phyloP scores from a whole-genome alignment of 371 early-diverging fungal genomes.

The Circinella umbellata region DNA sequence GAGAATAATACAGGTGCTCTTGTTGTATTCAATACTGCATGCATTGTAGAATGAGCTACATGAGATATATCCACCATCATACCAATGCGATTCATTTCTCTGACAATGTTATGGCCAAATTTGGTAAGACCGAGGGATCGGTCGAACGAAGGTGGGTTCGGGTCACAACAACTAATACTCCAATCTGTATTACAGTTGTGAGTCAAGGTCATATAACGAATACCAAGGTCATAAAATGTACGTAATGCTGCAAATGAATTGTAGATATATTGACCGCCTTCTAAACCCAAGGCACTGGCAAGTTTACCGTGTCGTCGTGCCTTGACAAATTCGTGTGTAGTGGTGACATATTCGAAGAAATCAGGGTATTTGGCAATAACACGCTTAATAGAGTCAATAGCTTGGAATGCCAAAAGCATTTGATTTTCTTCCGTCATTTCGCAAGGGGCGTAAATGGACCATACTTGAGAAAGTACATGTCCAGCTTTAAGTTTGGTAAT shows the following conservation, averaged over 20 bases:
- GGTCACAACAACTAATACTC: slow-evolving; percentile 65
- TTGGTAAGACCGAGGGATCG: slow-evolving; percentile 56
- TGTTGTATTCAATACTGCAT: slow-evolving; percentile 57
- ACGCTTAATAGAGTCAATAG: slow-evolving; percentile 66
- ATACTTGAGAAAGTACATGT: slow-evolving; percentile 63
- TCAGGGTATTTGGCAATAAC: slow-evolving; percentile 56
- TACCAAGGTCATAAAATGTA: slow-evolving; percentile 60
- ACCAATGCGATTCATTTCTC: slow-evolving; percentile 74
- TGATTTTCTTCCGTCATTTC: slow-evolving; percentile 40
- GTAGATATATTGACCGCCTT: slow-evolving; percentile 73
- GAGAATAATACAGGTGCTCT: slow-evolving; percentile 69
- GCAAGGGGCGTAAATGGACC: slow-evolving; percentile 64
- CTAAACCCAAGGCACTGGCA: slow-evolving; percentile 69
- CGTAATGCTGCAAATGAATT: slow-evolving; percentile 62
- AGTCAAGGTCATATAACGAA: slow-evolving; percentile 74
- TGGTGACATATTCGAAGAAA: slow-evolving; percentile 53
- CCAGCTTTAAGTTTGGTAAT: slow-evolving; percentile 49
- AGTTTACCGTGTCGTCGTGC: slow-evolving; percentile 51
- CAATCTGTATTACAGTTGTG: slow-evolving; percentile 73
- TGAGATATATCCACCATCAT: slow-evolving; percentile 76
- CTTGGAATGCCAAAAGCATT: slow-evolving; percentile 48
- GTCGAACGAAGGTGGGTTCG: slow-evolving; percentile 50
- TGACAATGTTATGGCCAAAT: slow-evolving; percentile 59
- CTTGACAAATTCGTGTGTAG: slow-evolving; percentile 48
- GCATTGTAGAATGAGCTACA: slow-evolving; percentile 68